Conservation (phyloP, 2,329 filamentous ascomycete genomes). For the Orbilia blumenaviensis region DNA sequence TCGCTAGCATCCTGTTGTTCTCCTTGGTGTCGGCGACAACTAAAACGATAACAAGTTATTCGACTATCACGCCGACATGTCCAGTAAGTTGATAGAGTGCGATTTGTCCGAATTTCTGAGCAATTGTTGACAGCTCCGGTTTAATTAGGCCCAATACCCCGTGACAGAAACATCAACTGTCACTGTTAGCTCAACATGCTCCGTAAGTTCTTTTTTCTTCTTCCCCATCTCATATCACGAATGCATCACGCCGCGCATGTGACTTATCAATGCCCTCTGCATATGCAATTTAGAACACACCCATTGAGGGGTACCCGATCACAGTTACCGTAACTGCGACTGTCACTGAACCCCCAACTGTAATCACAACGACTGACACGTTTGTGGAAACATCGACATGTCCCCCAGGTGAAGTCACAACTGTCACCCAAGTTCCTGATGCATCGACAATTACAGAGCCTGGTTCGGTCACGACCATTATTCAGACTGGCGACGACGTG, state of each 20-base stretch:
- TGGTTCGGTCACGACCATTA: background rate
- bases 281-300: background rate
- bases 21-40: constrained; percentile 15
- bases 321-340: background rate
- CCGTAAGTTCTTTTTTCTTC: constrained; percentile 25
- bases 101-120: background rate
- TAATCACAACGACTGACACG: background rate
- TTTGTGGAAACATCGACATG: background rate
- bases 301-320: no score
- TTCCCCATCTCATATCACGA: no score
- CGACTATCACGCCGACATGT: constrained; percentile 2
- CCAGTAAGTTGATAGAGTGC: constrained; percentile 2
- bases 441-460: background rate
- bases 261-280: background rate
- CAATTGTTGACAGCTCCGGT: constrained; percentile 9
- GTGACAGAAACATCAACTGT: background rate
- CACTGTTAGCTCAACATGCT: background rate
- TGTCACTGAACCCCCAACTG: background rate
- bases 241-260: background rate
- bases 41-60: background rate
- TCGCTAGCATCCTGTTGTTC: constrained; percentile 39
- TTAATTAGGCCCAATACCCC: background rate
- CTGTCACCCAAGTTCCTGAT: background rate
- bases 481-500: background rate
- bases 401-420: background rate